A percentile compares a stretch with the other conserved stretches of the same genome.
Conservation (phyloP, 257 asterid genomes). For the Leonotis leonurus region DNA sequence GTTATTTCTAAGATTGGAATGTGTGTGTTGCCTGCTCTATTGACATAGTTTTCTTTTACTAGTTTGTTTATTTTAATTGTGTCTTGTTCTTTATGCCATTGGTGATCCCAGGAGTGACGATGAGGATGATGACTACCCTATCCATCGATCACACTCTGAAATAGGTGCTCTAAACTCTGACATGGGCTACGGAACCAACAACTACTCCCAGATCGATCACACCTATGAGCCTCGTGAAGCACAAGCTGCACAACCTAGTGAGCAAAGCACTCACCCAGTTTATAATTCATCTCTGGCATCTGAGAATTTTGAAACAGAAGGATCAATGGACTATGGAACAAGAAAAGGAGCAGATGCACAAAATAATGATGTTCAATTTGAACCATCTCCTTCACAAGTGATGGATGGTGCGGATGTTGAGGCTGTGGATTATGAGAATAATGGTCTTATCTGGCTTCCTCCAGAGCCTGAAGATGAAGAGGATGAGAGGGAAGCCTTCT, state of each 20-base stretch:
- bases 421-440: constrained; percentile 57
- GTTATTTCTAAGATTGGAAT: neutral
- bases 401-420: constrained; percentile 32
- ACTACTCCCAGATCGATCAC: constrained; percentile 31
- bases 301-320: constrained; percentile 31
- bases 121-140: constrained; percentile 54
- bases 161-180: constrained; percentile 23
- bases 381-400: constrained; percentile 23
- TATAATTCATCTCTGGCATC: constrained; percentile 21
- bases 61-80: constrained; percentile 4
- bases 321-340: constrained; percentile 21
- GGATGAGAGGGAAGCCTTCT: constrained; percentile 48
- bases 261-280: constrained; percentile 26
- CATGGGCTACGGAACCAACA: constrained; percentile 24
- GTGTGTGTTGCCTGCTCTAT: neutral
- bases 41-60: neutral
- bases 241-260: constrained; percentile 30
- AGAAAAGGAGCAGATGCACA: constrained; percentile 33
- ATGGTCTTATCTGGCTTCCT: constrained; percentile 59
- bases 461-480: constrained; percentile 76
- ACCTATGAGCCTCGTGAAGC: constrained; percentile 25
- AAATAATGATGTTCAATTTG: constrained; percentile 20
- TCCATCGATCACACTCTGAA: constrained; percentile 38
- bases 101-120: constrained; percentile 58
- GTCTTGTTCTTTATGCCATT: constrained; percentile 13